Evolutionary conservation across 495 filamentous ascomycete genomes (phyloP), one percentile per base, ranked within the genome.

Genomic region (Aspergillus ostianus): DNA sequence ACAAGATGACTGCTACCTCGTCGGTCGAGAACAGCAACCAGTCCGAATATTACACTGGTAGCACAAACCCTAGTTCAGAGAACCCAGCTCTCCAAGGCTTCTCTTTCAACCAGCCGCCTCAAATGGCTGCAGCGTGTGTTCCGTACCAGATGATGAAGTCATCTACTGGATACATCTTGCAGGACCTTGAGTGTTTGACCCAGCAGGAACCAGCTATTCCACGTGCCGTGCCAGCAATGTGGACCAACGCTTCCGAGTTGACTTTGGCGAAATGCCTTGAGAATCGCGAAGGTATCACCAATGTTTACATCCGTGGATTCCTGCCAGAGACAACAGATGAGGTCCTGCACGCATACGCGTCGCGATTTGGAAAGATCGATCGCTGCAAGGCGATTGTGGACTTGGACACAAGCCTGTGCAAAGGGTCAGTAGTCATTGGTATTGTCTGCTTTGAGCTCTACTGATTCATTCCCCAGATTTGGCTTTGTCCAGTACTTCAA

Each of bases 311-410:
- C 59, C 89, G 94, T 55, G 94, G 94, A 17, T 86, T 99, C 53
- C 90, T 91, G 49, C 95, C 95, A 0, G 90, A 94, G 64, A 98
- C 93, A 0, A 92, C 93, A 53, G 94, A 99, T 70, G 90, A 96
- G 51, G 88, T 93, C 67, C 77, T 99, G 47, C 82, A 89, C 57
- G 78, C 79, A 17, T 97, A 94, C 77, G 90, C 92, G 17, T 78
- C 82, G 59, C 87, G 93, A 41, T 99, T 97, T 67, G 95, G 94
- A 46, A 85, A 85, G 51, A 93, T 97, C 58, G 88, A 92, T 69
- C 93, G 90, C 58, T 95, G 90, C 71, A 99, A 98, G 77, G 92
- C 94, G 3, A 99, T 99, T 67, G 93, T 99, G 64, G 95, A 99
- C 73, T 84, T 90, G 27, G 86, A 88, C 57, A 94, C 90, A 32